phyloP scores from a whole-genome alignment of 1,139 yeast genomes.

The Suhomyces chickasaworum region DNA sequence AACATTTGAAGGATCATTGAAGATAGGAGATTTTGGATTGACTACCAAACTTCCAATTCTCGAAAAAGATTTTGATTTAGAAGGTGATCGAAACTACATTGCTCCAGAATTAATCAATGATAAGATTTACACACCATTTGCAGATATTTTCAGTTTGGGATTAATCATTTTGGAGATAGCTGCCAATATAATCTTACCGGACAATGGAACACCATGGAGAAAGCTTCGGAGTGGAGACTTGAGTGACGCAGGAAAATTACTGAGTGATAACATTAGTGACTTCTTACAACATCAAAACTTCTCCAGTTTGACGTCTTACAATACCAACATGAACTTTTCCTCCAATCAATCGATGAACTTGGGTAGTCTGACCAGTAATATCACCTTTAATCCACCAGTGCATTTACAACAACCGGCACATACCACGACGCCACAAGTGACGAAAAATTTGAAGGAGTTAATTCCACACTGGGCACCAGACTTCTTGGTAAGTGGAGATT shows the following conservation, averaged over 20 bases:
- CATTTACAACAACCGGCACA: conserved; percentile 12
- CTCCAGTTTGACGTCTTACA: conserved; percentile 40
- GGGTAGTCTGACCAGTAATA: conserved; percentile 11
- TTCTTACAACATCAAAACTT: conserved; percentile 45
- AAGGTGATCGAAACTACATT: conserved; percentile 96
- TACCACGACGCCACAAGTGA: conserved; percentile 11
- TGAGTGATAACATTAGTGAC: conserved; percentile 54
- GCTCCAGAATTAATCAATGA: conserved; percentile 93
- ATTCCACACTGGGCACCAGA: conserved; percentile 84
- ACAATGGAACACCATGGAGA: conserved; percentile 97
- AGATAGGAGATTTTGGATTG: conserved; percentile 80
- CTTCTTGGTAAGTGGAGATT: conserved; percentile 70
- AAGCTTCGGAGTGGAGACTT: conserved; percentile 92
- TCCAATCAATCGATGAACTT: conserved; percentile 15
- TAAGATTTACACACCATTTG: conserved; percentile 84
- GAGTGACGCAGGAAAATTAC: conserved; percentile 89
- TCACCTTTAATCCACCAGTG: conserved; percentile 11
- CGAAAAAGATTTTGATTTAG: conserved; percentile 74
- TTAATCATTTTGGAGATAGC: conserved; percentile 92
- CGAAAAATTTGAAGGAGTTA: conserved; percentile 25
- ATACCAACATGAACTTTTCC: conserved; percentile 18
- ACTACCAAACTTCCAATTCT: conserved; percentile 56
- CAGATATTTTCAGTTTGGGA: conserved; percentile 92
- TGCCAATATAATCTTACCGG: conserved; percentile 92
- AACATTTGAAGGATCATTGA: conserved; percentile 89